Conservation (phyloP, 2,329 filamentous ascomycete genomes). For the Myrmaecium sp. region DNA sequence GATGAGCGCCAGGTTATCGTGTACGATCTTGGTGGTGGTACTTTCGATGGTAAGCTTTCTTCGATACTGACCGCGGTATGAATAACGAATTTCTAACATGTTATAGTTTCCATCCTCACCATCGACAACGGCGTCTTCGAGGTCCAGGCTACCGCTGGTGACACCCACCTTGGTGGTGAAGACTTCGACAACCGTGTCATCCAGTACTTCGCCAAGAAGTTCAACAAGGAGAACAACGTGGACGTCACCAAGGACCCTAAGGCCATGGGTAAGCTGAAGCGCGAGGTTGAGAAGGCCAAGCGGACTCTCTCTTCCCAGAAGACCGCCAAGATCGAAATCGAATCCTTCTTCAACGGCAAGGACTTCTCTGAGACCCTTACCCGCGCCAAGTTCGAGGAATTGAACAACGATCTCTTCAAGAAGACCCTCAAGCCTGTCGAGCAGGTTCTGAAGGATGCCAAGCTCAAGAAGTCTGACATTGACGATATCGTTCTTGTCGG, state of each 20-base stretch:
- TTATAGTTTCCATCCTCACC: constrained; percentile 5
- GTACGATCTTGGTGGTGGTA: constrained; percentile 26
- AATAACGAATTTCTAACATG: no score
- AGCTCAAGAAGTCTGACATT: constrained; percentile 88
- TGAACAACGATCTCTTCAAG: constrained; percentile 99
- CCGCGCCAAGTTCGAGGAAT: constrained; percentile 97
- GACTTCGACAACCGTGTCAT: constrained; percentile 98
- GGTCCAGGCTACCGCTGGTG: constrained; percentile 86
- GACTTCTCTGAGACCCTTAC: constrained; percentile 98
- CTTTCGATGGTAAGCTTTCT: constrained; percentile 39
- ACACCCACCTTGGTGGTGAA: constrained; percentile 94
- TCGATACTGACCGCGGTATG: constrained; percentile 64
- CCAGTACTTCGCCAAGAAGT: constrained; percentile 87
- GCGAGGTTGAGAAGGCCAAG: constrained; percentile 99
- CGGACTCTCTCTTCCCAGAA: constrained; percentile 85
- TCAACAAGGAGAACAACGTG: constrained; percentile 95
- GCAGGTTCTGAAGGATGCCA: constrained; percentile 95
- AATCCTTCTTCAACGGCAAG: constrained; percentile 89
- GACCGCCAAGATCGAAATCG: constrained; percentile 88
- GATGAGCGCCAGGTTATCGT: constrained; percentile 23
- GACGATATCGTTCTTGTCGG: constrained; percentile 95
- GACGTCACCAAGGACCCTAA: constrained; percentile 89
- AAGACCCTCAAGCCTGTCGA: constrained; percentile 97
- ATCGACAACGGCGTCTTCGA: constrained; percentile 86
- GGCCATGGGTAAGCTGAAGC: constrained; percentile 99